Evolutionary conservation across 495 filamentous ascomycete species (phyloP).

Genomic region (Jackrogersella multiformis): DNA sequence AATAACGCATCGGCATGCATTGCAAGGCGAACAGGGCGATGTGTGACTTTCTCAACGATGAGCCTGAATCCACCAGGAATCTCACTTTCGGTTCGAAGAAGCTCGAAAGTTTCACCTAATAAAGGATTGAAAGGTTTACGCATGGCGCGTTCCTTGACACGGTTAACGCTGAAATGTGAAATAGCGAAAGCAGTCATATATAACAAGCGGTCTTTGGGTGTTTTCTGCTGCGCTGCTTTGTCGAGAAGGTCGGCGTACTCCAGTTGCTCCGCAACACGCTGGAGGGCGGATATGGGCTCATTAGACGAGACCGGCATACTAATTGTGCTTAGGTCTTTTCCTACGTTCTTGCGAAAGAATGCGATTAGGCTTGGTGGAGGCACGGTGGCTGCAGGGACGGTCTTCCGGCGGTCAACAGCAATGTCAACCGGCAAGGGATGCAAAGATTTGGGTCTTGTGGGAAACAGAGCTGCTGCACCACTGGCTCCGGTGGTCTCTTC

Average conservation of each 20-base stretch:
- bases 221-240: slow-evolving; percentile 66
- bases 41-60: slow-evolving; percentile 90
- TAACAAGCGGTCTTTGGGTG: slow-evolving; percentile 74
- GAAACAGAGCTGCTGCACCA: slow-evolving; percentile 66
- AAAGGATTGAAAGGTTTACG: slow-evolving; percentile 99
- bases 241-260: slow-evolving; percentile 91
- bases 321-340: slow-evolving; percentile 94
- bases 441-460: slow-evolving; percentile 75
- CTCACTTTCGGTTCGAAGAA: slow-evolving; percentile 82
- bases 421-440: slow-evolving; percentile 77
- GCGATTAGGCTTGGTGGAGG: slow-evolving; percentile 89
- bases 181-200: slow-evolving; percentile 91
- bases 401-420: slow-evolving; percentile 70
- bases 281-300: slow-evolving; percentile 87
- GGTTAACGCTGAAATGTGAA: slow-evolving; percentile 77
- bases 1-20: slow-evolving; percentile 85
- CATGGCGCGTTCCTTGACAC: slow-evolving; percentile 88
- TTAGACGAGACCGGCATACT: slow-evolving; percentile 98
- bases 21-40: slow-evolving; percentile 90
- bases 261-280: slow-evolving; percentile 85
- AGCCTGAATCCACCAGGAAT: slow-evolving; percentile 81
- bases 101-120: slow-evolving; percentile 94
- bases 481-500: slow-evolving; percentile 54
- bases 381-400: slow-evolving; percentile 75
- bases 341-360: slow-evolving; percentile 96